phyloP scores from a whole-genome alignment of 2,329 filamentous ascomycete genomes.

The Penicillium sclerotiorum region DNA sequence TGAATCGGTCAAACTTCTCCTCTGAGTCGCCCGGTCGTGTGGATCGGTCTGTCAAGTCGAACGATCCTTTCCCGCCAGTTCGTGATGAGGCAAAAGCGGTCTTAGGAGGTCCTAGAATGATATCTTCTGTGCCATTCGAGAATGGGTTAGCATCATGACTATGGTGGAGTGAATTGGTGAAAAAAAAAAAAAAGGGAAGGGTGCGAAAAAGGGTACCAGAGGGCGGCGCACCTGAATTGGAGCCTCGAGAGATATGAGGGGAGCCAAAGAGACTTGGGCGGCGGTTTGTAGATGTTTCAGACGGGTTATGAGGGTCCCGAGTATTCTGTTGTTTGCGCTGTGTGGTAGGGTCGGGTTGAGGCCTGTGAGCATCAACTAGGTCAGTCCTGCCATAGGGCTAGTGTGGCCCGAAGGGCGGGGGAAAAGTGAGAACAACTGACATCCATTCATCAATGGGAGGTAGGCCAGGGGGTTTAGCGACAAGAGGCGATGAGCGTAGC shows the following conservation, averaged over 20 bases:
- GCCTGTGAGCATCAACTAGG: conserved; percentile 31
- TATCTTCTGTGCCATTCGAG: conserved; percentile 64
- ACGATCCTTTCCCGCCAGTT: conserved; percentile 47
- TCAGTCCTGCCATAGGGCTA: conserved; percentile 9
- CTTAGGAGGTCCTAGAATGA: conserved; percentile 82
- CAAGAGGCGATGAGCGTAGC: conserved; percentile 80
- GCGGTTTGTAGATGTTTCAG: conserved; percentile 36
- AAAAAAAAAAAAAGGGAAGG: not conserved
- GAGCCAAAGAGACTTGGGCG: conserved; percentile 47
- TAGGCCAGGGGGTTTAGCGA: conserved; percentile 74
- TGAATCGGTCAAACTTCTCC: conserved; percentile 64
- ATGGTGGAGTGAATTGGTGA: too few relatives aligned
- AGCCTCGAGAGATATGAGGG: conserved; percentile 52
- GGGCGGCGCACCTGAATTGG: conserved; percentile 48
- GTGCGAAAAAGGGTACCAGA: conserved; percentile 2
- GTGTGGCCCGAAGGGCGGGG: conserved; percentile 10
- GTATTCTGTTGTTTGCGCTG: conserved; percentile 42
- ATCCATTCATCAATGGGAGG: conserved; percentile 94
- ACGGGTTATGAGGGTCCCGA: conserved; percentile 39
- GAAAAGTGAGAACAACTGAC: conserved; percentile 53
- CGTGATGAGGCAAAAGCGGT: conserved; percentile 79
- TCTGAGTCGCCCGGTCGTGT: conserved; percentile 58
- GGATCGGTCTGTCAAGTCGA: conserved; percentile 49
- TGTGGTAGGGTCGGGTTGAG: conserved; percentile 45
- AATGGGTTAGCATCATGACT: too few relatives aligned